phyloP scores from a whole-genome alignment of 1,139 yeast species.

The Insectozyma bohioensis region DNA sequence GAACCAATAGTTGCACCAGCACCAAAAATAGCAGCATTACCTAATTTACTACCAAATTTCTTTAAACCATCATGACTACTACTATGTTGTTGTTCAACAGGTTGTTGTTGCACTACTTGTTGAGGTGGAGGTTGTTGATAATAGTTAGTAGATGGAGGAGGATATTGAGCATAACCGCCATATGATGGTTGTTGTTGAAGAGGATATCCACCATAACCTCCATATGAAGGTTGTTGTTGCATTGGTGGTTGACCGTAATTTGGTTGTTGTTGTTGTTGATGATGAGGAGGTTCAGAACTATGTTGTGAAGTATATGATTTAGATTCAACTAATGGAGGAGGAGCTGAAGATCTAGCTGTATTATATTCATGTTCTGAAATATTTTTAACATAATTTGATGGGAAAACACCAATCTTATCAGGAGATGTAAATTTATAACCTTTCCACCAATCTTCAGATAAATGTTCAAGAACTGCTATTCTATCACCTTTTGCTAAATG shows the following conservation, averaged over 20 bases:
- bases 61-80: slow-evolving; percentile 41
- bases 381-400: slow-evolving; percentile 75
- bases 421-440: slow-evolving; percentile 53
- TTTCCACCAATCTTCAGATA: slow-evolving; percentile 90
- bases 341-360: slow-evolving; percentile 10
- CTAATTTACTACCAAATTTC: slow-evolving; percentile 79
- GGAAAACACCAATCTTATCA: slow-evolving; percentile 79
- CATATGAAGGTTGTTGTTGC: slow-evolving; percentile 8
- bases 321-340: slow-evolving; percentile 12
- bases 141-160: slow-evolving; percentile 47
- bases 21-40: slow-evolving; percentile 92
- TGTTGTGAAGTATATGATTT: slow-evolving; percentile 10
- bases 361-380: slow-evolving; percentile 39
- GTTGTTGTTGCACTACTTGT: slow-evolving; percentile 19
- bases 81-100: slow-evolving; percentile 19
- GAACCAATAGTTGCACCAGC: slow-evolving; percentile 97
- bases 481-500: slow-evolving; percentile 63
- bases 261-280: slow-evolving; percentile 12
- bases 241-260: slow-evolving; percentile 12
- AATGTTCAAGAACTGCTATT: slow-evolving; percentile 67
- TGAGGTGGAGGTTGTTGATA: slow-evolving; percentile 40
- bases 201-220: slow-evolving; percentile 12
- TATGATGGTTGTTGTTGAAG: slow-evolving; percentile 33
- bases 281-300: slow-evolving; percentile 8
- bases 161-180: slow-evolving; percentile 46